Percentiles rank a stretch among this genome's conserved stretches.
These are phyloP conservation scores for Emergomyces pasteurianus DNA, from an alignment of 2,329 filamentous ascomycete species.

Conservation along the genomic window DNA sequence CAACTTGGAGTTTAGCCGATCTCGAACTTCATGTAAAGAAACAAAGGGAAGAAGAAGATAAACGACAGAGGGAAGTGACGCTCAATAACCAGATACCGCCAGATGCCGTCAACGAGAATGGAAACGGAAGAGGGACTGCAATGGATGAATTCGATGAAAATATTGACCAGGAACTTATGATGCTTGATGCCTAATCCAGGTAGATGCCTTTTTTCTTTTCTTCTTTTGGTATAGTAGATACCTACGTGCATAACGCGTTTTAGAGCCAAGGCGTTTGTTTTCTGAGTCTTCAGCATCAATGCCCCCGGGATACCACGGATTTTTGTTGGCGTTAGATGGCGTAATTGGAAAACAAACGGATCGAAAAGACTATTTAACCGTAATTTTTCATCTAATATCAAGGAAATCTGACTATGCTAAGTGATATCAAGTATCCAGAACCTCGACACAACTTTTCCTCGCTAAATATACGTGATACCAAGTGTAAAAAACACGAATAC, in stretches of 20 bases:
- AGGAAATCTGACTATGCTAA: constrained; percentile 3
- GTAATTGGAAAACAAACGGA: neutral
- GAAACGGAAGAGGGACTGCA: constrained; percentile 14
- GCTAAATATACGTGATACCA: neutral
- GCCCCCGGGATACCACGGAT: neutral
- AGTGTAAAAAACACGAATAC: neutral
- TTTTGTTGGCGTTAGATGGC: neutral
- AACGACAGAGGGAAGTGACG: constrained; percentile 48
- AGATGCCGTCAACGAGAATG: constrained; percentile 10
- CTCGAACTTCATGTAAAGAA: constrained; percentile 57
- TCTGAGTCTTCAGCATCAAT: neutral
- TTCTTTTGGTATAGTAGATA: neutral
- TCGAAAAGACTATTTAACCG: neutral
- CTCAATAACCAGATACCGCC: constrained; percentile 15
- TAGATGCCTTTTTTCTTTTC: neutral
- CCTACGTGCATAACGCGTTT: neutral
- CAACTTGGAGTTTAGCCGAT: constrained; percentile 77
- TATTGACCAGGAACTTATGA: constrained; percentile 4
- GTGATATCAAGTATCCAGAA: neutral
- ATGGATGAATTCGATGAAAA: constrained; percentile 30
- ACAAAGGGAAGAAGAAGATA: constrained; percentile 58
- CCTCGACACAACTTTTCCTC: neutral
- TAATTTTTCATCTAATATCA: neutral
- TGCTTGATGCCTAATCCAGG: constrained; percentile 2
- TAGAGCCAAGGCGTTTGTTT: neutral